These are phyloP conservation scores for Aciculosporium take DNA, from an alignment of 2,329 filamentous ascomycete genomes.

Conservation along the genomic window DNA sequence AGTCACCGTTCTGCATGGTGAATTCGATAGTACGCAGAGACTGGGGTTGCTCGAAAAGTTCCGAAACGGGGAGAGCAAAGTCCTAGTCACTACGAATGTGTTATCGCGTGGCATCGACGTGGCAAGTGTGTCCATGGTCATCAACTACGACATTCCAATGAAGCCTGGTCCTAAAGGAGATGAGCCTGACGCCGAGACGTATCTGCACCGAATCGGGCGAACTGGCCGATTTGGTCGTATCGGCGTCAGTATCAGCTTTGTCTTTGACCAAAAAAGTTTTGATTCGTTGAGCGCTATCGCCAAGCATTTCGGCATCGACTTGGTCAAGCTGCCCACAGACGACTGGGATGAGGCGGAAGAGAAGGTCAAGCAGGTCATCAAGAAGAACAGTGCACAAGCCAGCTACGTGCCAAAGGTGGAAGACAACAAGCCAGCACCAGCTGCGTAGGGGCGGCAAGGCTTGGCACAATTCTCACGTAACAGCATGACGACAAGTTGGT, in stretches of 20 bases:
- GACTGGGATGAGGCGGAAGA: slow-evolving; percentile 89
- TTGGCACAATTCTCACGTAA: slow-evolving; percentile 4
- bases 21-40: slow-evolving; percentile 68
- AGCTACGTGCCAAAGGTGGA: slow-evolving; percentile 34
- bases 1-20: slow-evolving; percentile 79
- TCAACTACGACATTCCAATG: slow-evolving; percentile 87
- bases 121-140: slow-evolving; percentile 88
- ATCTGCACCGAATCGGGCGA: slow-evolving; percentile 92
- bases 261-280: slow-evolving; percentile 75
- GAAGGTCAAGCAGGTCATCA: slow-evolving; percentile 68
- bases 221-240: slow-evolving; percentile 95
- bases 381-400: slow-evolving; percentile 48
- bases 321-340: slow-evolving; percentile 65
- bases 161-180: slow-evolving; percentile 46
- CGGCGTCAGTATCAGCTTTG: slow-evolving; percentile 88
- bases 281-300: slow-evolving; percentile 67
- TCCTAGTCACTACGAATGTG: slow-evolving; percentile 95
- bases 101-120: slow-evolving; percentile 88
- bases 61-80: slow-evolving; percentile 75
- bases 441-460: slow-evolving; percentile 16
- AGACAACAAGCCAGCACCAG: slow-evolving; percentile 16
- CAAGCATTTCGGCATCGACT: slow-evolving; percentile 62
- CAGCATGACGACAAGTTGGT: not conserved
- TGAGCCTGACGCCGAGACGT: slow-evolving; percentile 86
- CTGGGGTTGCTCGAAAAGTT: slow-evolving; percentile 79